A percentile compares a stretch with the other conserved stretches of the same genome.
Evolutionary conservation across 805 yeast species (phyloP).

Genomic region (Ogataea pilisensis): DNA sequence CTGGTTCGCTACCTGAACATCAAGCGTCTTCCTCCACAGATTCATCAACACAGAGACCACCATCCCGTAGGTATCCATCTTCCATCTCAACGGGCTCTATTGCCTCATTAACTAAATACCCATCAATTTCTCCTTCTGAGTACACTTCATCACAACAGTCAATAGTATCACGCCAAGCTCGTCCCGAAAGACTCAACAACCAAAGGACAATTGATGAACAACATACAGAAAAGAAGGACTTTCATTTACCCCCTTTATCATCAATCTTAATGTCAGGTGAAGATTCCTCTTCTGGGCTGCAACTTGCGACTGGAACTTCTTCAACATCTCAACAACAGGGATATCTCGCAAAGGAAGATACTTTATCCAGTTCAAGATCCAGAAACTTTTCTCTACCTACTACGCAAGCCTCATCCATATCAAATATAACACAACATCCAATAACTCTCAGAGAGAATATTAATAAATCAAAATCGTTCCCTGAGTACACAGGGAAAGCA

Average conservation of each 20-base stretch:
- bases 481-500: not conserved
- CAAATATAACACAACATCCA: no score
- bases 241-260: conserved; percentile 20
- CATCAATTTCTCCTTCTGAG: conserved; percentile 1
- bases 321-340: not conserved
- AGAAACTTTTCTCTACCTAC: conserved; percentile 4
- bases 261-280: conserved; percentile 7
- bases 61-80: not conserved
- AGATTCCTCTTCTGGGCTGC: not conserved
- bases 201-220: conserved; percentile 2
- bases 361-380: not conserved
- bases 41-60: not conserved
- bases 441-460: not conserved
- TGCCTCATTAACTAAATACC: not conserved
- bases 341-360: not conserved
- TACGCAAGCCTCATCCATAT: not conserved
- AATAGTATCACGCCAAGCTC: not conserved
- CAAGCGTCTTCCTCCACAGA: not conserved
- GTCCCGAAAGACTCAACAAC: conserved; percentile 3
- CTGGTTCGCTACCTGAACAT: not conserved
- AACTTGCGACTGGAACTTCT: not conserved
- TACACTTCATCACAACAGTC: conserved; percentile 1
- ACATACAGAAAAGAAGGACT: conserved; percentile 5
- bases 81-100: not conserved
- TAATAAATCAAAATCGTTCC: not conserved